Base-by-base conservation (phyloP, 441 rosid species). In the Populus hybrid region DNA sequence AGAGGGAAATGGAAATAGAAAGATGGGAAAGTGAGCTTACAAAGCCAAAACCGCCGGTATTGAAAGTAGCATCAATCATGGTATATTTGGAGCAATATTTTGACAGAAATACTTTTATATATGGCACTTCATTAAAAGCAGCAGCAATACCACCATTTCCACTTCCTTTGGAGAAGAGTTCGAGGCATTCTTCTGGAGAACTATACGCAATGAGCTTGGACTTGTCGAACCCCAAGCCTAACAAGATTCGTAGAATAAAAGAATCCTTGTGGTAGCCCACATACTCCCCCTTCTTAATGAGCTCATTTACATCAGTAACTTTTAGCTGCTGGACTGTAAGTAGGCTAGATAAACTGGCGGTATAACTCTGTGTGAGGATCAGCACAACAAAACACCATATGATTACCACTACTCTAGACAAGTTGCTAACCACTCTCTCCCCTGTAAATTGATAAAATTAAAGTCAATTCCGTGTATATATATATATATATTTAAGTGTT, bases 241-340 rank as follows among this genome's bases (percentile, higher is more conserved):
- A 50, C 59, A 50, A 5, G 59, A 18, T 50, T 50, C 59, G 0
- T 50, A 1, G n/a, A 50, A 50, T 0, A 0, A 50, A 50, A 14
- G 56, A 50, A 50, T 0, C n/a, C 0, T 5, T 16, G 0, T 50
- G n/a, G 59, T 50, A 50, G 59, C 59, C 59, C 8, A 50, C 59
- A 1, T 14, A 1, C 59, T 50, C 8, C 59, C n/a, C 59, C 20
- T 50, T 50, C 2, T 50, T 50, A 50, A 50, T 1, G 59, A 50
- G 59, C n/a, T 50, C 59, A 14, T 16, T 14, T 14, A 50, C 59
- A 50, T 50, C 7, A 16, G 59, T 4, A 50, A 50, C 59, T 50
- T 4, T 50, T 16, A 88, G 85, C 63, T 87, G 76, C 61, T 91
- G 83, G 16, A 90, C 87, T 0, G 93, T 88, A 92, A 92, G 53